These are phyloP conservation scores for Phellinidium pouzarii DNA, from an alignment of 1,284 basidiomycete species.

Conservation along the genomic window DNA sequence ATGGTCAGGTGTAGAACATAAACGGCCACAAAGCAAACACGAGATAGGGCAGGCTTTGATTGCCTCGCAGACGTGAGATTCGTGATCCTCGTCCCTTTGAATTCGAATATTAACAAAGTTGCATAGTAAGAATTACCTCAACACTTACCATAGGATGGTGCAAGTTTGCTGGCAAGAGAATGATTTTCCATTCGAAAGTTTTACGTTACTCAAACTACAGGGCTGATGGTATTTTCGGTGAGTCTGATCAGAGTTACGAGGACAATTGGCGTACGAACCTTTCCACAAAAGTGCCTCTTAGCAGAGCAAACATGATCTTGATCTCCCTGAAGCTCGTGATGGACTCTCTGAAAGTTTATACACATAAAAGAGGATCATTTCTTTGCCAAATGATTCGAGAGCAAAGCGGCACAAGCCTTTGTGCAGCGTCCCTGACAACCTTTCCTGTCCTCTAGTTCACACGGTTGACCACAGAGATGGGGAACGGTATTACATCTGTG, in stretches of 20 bases:
- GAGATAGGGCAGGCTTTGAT: constrained; percentile 43
- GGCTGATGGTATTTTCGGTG: constrained; percentile 31
- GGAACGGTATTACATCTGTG: constrained; percentile 41
- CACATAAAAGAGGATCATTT: constrained; percentile 21
- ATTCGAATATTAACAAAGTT: no score
- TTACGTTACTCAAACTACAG: constrained; percentile 36
- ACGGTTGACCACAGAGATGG: constrained; percentile 47
- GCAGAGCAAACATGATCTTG: constrained; percentile 49
- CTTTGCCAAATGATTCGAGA: no score
- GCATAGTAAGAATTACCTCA: no score
- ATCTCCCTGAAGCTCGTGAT: constrained; percentile 38
- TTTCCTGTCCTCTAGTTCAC: constrained; percentile 35
- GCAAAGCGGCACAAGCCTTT: no score
- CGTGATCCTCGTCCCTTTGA: constrained; percentile 41
- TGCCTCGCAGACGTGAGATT: constrained; percentile 41
- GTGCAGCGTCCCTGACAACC: constrained; percentile 45
- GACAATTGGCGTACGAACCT: constrained; percentile 28
- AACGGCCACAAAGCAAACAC: constrained; percentile 47
- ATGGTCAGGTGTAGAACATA: constrained; percentile 44
- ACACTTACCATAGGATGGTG: constrained; percentile 37
- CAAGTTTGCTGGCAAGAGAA: constrained; percentile 42
- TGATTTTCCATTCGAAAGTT: constrained; percentile 26
- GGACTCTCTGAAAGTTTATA: constrained; percentile 29
- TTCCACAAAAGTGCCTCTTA: constrained; percentile 44
- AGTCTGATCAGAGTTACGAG: background rate